Evolutionary conservation across 768 basidiomycete species (phyloP).

Genomic region (Phylloporus scabripes): DNA sequence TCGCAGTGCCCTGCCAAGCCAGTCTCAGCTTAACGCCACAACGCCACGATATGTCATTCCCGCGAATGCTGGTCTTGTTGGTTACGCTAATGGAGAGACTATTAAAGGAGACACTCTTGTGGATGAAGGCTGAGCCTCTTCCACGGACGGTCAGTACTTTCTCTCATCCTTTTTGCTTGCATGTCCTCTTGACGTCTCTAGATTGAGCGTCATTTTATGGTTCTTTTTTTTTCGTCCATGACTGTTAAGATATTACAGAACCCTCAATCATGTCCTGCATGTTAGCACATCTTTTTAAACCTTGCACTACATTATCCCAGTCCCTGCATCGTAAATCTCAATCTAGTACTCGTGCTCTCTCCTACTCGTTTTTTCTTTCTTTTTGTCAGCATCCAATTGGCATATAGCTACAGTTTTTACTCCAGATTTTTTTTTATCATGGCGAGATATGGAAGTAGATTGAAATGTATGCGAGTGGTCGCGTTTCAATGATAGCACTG

Average conservation of each 20-base stretch:
- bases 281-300: conserved; percentile 14
- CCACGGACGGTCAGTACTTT: conserved; percentile 13
- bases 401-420: conserved; percentile 13
- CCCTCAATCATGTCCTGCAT: conserved; percentile 15
- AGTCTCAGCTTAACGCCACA: conserved; percentile 40
- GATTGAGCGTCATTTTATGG: conserved; percentile 1
- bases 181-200: neutral
- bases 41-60: conserved; percentile 17
- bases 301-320: conserved; percentile 22
- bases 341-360: conserved; percentile 21
- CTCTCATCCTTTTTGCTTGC: neutral
- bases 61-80: conserved; percentile 1
- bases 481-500: no score
- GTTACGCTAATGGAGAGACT: conserved; percentile 14
- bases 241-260: conserved; percentile 14
- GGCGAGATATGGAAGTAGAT: conserved; percentile 6
- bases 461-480: no score
- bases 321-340: conserved; percentile 21
- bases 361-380: neutral
- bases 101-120: conserved; percentile 9
- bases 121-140: conserved; percentile 31
- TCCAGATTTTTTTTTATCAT: conserved; percentile 9
- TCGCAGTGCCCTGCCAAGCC: conserved; percentile 51
- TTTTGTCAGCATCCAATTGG: conserved; percentile 14
- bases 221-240: conserved; percentile 3